Conservation (phyloP, 192 early-diverging fungal species). For the Lunasporangiospora selenospora region DNA sequence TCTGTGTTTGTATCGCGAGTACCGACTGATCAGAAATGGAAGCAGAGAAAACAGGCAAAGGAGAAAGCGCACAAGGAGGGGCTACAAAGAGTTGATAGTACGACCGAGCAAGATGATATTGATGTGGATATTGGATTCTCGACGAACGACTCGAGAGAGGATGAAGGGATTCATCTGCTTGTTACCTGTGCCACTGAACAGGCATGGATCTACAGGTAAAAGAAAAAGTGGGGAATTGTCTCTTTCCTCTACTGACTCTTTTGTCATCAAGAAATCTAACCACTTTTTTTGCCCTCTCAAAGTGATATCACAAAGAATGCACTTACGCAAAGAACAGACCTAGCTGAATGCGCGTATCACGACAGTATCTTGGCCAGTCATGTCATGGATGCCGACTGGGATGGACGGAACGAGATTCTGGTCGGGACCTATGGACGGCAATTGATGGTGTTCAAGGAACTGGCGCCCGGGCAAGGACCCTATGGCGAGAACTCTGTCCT, state of each 20-base stretch:
- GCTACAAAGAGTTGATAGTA: too few species aligned
- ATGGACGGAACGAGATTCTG: slow-evolving; percentile 60
- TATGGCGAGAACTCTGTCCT: too few species aligned
- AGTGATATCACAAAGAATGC: slow-evolving; percentile 53
- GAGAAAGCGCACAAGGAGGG: not conserved
- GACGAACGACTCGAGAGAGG: too few species aligned
- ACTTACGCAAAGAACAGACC: slow-evolving; percentile 39
- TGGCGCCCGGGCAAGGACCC: slow-evolving; percentile 17
- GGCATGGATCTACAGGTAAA: slow-evolving; percentile 59
- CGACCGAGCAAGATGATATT: not conserved
- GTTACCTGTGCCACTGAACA: slow-evolving; percentile 65
- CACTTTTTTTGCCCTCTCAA: not conserved
- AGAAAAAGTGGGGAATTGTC: not conserved
- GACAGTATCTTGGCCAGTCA: slow-evolving; percentile 64
- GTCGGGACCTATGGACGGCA: slow-evolving; percentile 66
- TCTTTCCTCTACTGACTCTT: not conserved
- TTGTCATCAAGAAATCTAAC: not conserved
- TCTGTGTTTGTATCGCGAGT: slow-evolving; percentile 25
- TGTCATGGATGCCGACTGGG: slow-evolving; percentile 67
- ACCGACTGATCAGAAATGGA: not conserved
- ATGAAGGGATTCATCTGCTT: slow-evolving; percentile 51
- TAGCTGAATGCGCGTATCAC: slow-evolving; percentile 57
- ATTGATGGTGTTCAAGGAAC: slow-evolving; percentile 59
- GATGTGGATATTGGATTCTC: too few species aligned
- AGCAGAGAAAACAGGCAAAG: not conserved